Percentiles rank a stretch among this genome's conserved stretches.
Evolutionary conservation across 2,329 filamentous ascomycete genomes (phyloP).

Genomic region (Westerdykella sp.): DNA sequence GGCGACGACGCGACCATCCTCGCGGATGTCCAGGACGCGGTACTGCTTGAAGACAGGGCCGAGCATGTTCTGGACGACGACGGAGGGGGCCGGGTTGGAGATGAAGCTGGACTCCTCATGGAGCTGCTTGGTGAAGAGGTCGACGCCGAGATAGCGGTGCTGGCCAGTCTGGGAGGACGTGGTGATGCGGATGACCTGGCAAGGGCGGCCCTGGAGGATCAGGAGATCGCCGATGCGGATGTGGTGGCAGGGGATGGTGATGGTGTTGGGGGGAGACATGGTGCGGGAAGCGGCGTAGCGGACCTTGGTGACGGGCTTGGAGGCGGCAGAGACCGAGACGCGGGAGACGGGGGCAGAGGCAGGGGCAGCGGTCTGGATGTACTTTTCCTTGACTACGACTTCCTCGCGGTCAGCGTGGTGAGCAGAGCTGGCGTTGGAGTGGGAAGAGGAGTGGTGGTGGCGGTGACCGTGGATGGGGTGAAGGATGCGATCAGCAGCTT

Average conservation of each 20-base stretch:
- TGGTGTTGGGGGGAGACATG: constrained; percentile 67
- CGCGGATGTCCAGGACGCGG: constrained; percentile 94
- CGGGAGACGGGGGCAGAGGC: constrained; percentile 25
- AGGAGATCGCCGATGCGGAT: constrained; percentile 98
- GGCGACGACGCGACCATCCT: constrained; percentile 74
- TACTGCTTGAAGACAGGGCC: constrained; percentile 99
- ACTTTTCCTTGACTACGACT: constrained; percentile 44
- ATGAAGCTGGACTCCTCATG: constrained; percentile 98
- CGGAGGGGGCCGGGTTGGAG: constrained; percentile 92
- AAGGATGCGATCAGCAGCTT: constrained; percentile 58
- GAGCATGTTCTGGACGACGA: constrained; percentile 98
- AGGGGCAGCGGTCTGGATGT: constrained; percentile 23
- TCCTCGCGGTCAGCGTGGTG: constrained; percentile 36
- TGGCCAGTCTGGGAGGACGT: constrained; percentile 96
- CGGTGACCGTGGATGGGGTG: constrained; percentile 57
- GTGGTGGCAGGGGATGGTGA: constrained; percentile 99
- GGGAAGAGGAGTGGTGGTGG: constrained; percentile 39
- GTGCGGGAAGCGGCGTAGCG: constrained; percentile 19
- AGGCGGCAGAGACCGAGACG: constrained; percentile 30
- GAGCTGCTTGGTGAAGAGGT: constrained; percentile 99
- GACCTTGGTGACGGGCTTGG: constrained; percentile 31
- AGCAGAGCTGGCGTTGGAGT: constrained; percentile 30
- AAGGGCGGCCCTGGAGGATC: constrained; percentile 97
- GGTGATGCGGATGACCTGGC: constrained; percentile 99
- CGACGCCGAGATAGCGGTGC: constrained; percentile 99